Percentiles rank a stretch among this genome's conserved stretches.
These are phyloP conservation scores for Logfia minima DNA, from an alignment of 129 eudicot species.

Conservation along the genomic window DNA sequence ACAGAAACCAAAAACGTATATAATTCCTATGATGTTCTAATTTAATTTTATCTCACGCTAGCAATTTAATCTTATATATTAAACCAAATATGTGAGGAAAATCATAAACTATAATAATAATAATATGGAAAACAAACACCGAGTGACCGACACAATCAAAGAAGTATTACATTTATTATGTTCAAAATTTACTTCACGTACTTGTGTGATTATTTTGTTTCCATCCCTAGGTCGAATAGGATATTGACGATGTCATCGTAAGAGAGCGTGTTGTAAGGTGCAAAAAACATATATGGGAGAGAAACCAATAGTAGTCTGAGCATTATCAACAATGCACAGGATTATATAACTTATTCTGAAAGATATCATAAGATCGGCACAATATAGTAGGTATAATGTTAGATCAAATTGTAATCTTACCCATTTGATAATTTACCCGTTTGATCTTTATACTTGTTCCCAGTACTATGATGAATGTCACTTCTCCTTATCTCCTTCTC, in stretches of 20 bases:
- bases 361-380: background rate
- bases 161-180: too few species aligned
- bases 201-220: background rate
- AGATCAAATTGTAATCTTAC: slow-evolving; percentile 32
- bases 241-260: background rate
- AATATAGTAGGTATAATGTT: slow-evolving; percentile 7
- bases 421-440: slow-evolving; percentile 39
- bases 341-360: slow-evolving; percentile 14
- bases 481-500: slow-evolving; percentile 48
- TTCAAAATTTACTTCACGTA: background rate
- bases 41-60: background rate
- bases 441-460: slow-evolving; percentile 54
- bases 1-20: background rate
- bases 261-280: background rate
- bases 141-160: background rate
- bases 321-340: background rate
- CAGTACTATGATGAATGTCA: slow-evolving; percentile 43
- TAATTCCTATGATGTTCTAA: background rate
- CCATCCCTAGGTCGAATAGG: background rate
- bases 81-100: background rate
- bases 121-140: background rate
- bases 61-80: background rate
- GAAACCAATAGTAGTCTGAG: background rate
- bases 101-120: background rate
- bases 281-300: too few species aligned